A percentile compares a stretch with the other conserved stretches of the same genome.
Conservation (phyloP, 2,329 filamentous ascomycete species). For the Macrophomina phaseolina region DNA sequence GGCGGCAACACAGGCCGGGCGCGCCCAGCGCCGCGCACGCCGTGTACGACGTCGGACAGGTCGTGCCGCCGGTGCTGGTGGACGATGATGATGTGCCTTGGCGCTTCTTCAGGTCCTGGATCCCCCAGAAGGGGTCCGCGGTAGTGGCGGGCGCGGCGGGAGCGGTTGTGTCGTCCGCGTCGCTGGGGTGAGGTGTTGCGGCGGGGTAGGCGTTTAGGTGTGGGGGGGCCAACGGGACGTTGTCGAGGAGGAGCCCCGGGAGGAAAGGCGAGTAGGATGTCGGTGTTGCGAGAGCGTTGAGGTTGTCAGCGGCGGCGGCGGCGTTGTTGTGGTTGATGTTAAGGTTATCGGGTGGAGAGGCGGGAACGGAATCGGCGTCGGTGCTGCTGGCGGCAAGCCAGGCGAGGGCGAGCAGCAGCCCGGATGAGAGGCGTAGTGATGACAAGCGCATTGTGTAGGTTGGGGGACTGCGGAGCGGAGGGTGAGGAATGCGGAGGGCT, state of each 20-base stretch:
- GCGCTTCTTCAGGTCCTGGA: conserved; percentile 8
- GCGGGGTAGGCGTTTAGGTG: not conserved
- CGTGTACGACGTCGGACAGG: conserved; percentile 59
- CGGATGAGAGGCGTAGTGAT: not conserved
- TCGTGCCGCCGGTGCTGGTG: conserved; percentile 36
- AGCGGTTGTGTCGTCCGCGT: not conserved
- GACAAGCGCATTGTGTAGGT: conserved; percentile 10
- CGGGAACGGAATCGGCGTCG: not conserved
- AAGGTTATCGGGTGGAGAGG: conserved; percentile 15
- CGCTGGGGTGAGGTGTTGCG: not conserved
- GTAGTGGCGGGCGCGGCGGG: not conserved
- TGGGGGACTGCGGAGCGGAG: not conserved
- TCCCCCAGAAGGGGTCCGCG: not conserved
- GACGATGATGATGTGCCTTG: conserved; percentile 28
- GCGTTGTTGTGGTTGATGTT: not conserved
- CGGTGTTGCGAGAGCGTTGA: not conserved
- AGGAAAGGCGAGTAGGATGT: conserved; percentile 17
- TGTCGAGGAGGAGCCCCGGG: conserved; percentile 19
- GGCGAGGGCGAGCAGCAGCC: conserved; percentile 7
- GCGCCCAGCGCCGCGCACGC: conserved; percentile 60
- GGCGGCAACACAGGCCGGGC: conserved; percentile 61
- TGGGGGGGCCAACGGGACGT: not conserved
- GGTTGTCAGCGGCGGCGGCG: not conserved
- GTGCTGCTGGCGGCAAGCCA: conserved; percentile 8
- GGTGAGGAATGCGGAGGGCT: not conserved